Percentiles rank a stretch among this genome's conserved stretches.
Conservation (phyloP, 2,329 filamentous ascomycete species). For the Fusarium anthophilum region DNA sequence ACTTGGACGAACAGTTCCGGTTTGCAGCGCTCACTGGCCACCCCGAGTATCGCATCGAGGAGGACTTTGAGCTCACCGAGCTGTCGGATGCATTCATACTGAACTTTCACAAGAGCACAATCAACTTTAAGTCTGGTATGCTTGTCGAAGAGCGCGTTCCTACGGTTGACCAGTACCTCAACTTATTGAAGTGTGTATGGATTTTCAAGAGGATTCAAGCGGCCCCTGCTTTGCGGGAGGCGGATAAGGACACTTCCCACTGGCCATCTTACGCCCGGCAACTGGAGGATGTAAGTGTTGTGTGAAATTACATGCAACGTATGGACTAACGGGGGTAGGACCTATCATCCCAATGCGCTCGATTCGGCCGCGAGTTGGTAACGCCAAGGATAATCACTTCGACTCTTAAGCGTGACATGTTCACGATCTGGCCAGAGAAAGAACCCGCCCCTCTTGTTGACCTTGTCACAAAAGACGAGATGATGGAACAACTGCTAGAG, state of each 20-base stretch:
- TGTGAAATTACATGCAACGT: not conserved
- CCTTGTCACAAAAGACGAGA: constrained; percentile 45
- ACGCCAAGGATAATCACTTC: constrained; percentile 33
- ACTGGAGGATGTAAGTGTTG: constrained; percentile 44
- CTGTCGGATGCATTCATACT: constrained; percentile 48
- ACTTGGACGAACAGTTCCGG: constrained; percentile 40
- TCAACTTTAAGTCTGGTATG: constrained; percentile 39
- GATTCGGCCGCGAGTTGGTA: constrained; percentile 44
- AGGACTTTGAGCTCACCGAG: constrained; percentile 39
- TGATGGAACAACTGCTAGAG: constrained; percentile 48
- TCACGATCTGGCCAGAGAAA: constrained; percentile 46
- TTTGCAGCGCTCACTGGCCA: constrained; percentile 34
- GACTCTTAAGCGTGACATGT: constrained; percentile 35
- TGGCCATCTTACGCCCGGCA: constrained; percentile 49
- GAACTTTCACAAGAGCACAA: constrained; percentile 42
- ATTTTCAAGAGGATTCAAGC: constrained; percentile 37
- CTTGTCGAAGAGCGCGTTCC: constrained; percentile 40
- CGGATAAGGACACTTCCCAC: constrained; percentile 40
- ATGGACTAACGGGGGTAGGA: constrained; percentile 33
- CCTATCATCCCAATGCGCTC: constrained; percentile 40
- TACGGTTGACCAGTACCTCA: constrained; percentile 43
- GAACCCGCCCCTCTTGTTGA: constrained; percentile 42
- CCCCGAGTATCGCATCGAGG: constrained; percentile 31
- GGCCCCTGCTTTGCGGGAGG: constrained; percentile 20
- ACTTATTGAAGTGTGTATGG: constrained; percentile 48